Conservation (phyloP, 2,329 filamentous ascomycete species). For the Trichoderma oligosporum region DNA sequence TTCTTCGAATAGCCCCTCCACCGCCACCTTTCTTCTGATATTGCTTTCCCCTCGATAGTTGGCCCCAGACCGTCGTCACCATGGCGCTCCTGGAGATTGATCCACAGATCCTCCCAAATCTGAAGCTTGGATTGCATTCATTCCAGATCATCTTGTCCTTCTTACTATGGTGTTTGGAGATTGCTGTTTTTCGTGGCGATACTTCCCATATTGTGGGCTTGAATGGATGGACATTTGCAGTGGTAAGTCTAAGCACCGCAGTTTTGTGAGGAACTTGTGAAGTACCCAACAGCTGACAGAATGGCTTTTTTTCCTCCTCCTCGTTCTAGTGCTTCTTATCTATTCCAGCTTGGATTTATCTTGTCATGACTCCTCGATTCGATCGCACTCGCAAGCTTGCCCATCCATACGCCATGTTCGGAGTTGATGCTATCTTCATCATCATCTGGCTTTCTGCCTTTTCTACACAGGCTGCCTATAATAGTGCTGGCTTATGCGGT, state of each 20-base stretch:
- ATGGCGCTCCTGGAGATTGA: constrained; percentile 52
- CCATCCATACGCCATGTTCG: constrained; percentile 58
- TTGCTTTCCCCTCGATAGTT: too few species aligned
- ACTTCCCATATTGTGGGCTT: constrained; percentile 51
- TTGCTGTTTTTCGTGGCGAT: constrained; percentile 53
- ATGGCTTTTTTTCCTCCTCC: not conserved
- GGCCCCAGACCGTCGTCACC: constrained; percentile 19
- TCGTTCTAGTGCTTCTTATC: constrained; percentile 61
- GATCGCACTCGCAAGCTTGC: constrained; percentile 58
- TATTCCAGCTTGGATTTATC: constrained; percentile 61
- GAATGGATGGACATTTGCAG: constrained; percentile 60
- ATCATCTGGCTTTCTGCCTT: constrained; percentile 66
- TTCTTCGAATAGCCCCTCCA: not conserved
- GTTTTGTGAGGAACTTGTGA: not conserved
- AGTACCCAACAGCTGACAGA: not conserved
- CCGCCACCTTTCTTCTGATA: not conserved
- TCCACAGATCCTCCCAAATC: constrained; percentile 49
- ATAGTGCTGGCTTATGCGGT: constrained; percentile 53
- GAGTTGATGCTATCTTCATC: constrained; percentile 54
- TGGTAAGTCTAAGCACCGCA: constrained; percentile 45
- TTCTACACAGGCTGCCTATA: constrained; percentile 62
- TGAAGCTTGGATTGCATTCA: constrained; percentile 57
- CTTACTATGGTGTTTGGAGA: constrained; percentile 56
- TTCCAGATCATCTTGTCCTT: constrained; percentile 53
- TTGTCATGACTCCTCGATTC: constrained; percentile 62